phyloP scores from a whole-genome alignment of 371 early-diverging fungal genomes.

The Mortierella sp. region DNA sequence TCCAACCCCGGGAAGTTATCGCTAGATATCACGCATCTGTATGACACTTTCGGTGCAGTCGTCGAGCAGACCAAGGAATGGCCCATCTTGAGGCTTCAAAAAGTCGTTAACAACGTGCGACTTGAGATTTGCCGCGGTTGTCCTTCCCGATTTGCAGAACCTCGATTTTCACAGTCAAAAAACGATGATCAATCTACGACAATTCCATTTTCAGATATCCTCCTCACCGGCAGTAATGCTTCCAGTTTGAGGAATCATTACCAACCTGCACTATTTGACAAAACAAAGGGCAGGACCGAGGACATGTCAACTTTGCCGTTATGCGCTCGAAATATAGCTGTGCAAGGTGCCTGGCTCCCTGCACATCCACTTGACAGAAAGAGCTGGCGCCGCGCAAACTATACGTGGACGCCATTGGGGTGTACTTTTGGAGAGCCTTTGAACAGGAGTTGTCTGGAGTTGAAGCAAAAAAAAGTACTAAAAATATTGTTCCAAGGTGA shows the following conservation, averaged over 20 bases:
- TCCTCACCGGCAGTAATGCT: neutral
- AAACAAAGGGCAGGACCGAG: neutral
- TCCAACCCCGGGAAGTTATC: constrained; percentile 44
- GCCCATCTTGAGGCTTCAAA: constrained; percentile 21
- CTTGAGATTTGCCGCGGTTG: constrained; percentile 42
- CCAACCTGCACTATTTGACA: neutral
- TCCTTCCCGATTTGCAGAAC: constrained; percentile 19
- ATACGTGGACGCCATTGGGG: constrained; percentile 46
- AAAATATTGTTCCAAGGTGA: constrained; percentile 43
- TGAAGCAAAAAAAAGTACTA: neutral
- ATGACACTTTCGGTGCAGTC: constrained; percentile 40
- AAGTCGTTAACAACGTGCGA: constrained; percentile 23
- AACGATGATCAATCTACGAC: neutral
- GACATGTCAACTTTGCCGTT: constrained; percentile 13
- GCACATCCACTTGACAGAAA: constrained; percentile 39
- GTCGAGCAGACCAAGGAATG: constrained; percentile 27
- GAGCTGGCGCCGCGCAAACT: constrained; percentile 42
- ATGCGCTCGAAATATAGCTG: constrained; percentile 24
- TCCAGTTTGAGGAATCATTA: constrained; percentile 5
- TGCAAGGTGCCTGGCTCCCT: constrained; percentile 48
- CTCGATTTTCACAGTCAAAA: constrained; percentile 1
- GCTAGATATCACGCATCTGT: constrained; percentile 39
- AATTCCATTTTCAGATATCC: neutral
- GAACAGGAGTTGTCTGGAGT: constrained; percentile 17
- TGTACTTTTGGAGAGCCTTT: constrained; percentile 31